Evolutionary conservation across 371 early-diverging fungal genomes (phyloP), one percentile per base, ranked within the genome.

Genomic region (Thermomucor indicae-seudaticae): DNA sequence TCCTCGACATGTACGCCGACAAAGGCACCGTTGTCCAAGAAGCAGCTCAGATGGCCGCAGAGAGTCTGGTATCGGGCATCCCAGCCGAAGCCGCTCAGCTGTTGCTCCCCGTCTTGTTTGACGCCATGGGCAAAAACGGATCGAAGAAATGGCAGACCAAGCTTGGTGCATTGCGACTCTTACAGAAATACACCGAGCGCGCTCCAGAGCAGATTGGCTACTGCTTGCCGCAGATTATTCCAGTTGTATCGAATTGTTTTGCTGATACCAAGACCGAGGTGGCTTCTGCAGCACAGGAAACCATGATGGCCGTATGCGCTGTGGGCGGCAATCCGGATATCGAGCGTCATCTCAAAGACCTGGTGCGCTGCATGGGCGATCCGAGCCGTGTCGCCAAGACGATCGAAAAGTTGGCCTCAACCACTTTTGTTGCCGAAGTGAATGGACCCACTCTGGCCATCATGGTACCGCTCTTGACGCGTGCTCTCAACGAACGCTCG

Each of bases 121-220:
- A 83, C 25, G 81, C 70, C 55, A 81, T 84, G 72, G 72, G 72
- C 23, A 22, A 12, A 25, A 57, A 34, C 17, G 72, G 79, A 49
- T 80, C 81, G 47, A 86, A 84, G 60, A 88, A 88, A 55, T 88
- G 89, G 90, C 89, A 90, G 66, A 84, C 86, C 38, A 82, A 84
- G 61, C 72, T 83, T 20, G 87, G 79, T 39, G 85, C 86, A 17
- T 60, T 87, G 30, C 72, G 84, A 46, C 46, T 82, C 7, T 51
- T 90, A 11, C 62, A 65, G 11, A 64, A 66, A 30, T 73, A 83
- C 31, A 80, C 84, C 31, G 61, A 70, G 29, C 69, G 57, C 16
- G 81, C 83, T 14, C 84, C 88, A 23, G 78, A 75, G 19, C 86
- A 84, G 49, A 80, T 87, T 47, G 85, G 81, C 51, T 68, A 70